Evolutionary conservation across 2,329 filamentous ascomycete species (phyloP).

Genomic region (Diaporthe citri): DNA sequence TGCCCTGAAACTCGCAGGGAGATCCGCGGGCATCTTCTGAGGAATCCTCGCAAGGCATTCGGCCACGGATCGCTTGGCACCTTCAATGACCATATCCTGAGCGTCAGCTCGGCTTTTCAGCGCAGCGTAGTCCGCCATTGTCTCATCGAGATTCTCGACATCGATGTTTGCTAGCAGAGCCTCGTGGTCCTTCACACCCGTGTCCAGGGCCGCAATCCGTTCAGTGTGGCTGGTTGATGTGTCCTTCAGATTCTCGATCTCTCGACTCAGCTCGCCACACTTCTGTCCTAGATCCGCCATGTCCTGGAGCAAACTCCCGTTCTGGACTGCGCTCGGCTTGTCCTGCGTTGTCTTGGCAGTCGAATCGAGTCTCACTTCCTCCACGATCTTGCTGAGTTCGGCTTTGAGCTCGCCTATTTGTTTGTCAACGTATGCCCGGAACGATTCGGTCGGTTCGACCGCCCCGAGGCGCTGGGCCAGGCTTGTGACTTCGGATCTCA

Average conservation of each 20-base stretch:
- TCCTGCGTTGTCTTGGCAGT: slow-evolving; percentile 2
- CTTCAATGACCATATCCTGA: slow-evolving; percentile 11
- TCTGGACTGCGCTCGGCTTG: background rate
- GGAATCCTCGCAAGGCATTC: background rate
- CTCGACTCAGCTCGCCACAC: background rate
- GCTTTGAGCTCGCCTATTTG: background rate
- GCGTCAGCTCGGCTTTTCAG: slow-evolving; percentile 4
- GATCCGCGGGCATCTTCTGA: slow-evolving; percentile 3
- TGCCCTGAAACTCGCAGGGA: slow-evolving; percentile 4
- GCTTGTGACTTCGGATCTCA: slow-evolving; percentile 9
- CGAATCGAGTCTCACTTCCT: slow-evolving; percentile 2
- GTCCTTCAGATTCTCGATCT: background rate
- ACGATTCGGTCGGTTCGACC: background rate
- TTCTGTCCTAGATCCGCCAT: background rate
- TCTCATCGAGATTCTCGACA: slow-evolving; percentile 14
- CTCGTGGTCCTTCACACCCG: slow-evolving; percentile 16
- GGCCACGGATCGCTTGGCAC: slow-evolving; percentile 3
- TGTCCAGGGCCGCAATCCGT: slow-evolving; percentile 14
- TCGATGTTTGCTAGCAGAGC: slow-evolving; percentile 17
- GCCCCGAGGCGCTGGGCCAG: background rate
- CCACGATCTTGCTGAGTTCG: background rate
- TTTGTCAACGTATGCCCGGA: background rate
- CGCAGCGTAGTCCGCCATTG: slow-evolving; percentile 8
- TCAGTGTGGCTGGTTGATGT: slow-evolving; percentile 4
- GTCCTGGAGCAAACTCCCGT: background rate